Percentiles rank a stretch among this genome's conserved stretches.
Conservation (phyloP, 192 early-diverging fungal genomes). For the Thamnidium elegans region DNA sequence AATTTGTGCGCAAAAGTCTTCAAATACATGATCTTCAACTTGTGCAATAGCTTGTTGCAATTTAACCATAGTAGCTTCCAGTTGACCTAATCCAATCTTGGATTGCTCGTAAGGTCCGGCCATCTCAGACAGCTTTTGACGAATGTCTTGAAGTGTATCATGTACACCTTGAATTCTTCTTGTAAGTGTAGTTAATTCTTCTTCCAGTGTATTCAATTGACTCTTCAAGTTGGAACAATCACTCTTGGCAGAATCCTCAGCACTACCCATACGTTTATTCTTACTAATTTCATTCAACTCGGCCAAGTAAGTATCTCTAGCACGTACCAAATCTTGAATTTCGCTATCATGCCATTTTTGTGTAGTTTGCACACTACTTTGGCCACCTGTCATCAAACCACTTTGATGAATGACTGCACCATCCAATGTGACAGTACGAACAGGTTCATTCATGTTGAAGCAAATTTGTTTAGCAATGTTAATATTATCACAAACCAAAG, state of each 20-base stretch:
- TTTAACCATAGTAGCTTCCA: conserved; percentile 40
- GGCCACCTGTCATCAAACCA: conserved; percentile 92
- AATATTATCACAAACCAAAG: conserved; percentile 88
- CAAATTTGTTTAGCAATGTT: conserved; percentile 82
- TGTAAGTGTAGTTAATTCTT: conserved; percentile 56
- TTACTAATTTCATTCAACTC: conserved; percentile 74
- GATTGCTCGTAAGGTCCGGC: conserved; percentile 15
- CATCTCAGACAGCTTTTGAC: conserved; percentile 30
- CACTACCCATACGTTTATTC: conserved; percentile 63
- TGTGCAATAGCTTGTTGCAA: conserved; percentile 46
- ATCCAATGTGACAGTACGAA: conserved; percentile 91
- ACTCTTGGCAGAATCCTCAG: conserved; percentile 57
- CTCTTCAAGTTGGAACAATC: conserved; percentile 62
- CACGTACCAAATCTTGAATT: conserved; percentile 73
- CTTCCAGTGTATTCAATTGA: conserved; percentile 53
- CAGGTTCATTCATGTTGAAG: conserved; percentile 78
- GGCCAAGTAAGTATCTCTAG: conserved; percentile 63
- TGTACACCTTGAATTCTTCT: conserved; percentile 61
- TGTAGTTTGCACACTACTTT: conserved; percentile 44
- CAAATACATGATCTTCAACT: conserved; percentile 72
- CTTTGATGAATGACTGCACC: conserved; percentile 94
- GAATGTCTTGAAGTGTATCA: conserved; percentile 55
- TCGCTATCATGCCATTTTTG: conserved; percentile 88
- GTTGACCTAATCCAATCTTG: conserved; percentile 35
- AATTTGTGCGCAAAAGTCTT: conserved; percentile 72